Evolutionary conservation across 1,284 basidiomycete species (phyloP), one percentile per base, ranked within the genome.

Genomic region (Gomphus bonarii): DNA sequence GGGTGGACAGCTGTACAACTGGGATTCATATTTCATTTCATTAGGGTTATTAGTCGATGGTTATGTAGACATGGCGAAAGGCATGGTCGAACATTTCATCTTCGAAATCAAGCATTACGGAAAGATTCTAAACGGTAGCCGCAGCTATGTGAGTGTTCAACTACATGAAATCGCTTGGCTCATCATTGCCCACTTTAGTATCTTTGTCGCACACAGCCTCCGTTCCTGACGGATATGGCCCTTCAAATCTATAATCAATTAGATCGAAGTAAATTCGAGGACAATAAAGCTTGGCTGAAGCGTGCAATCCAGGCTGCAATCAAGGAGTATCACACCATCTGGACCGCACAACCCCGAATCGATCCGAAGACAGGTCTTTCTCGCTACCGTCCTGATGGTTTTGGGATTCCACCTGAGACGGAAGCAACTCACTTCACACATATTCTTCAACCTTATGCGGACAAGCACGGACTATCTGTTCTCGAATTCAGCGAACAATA

Each of bases 31-130:
- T 75, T 97, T 97, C 69, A 94, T 95, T 66, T 80, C 89, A 12
- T 82, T 99, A 28, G 95, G 95, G 35, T 81, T 99, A 6, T 82
- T 99, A 20, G 91, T 97, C 25, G 95, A 99, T 69, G 94, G 92
- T 30, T 85, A 94, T 66, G 81, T 97, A 43, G 82, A 87, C 61
- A 89, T 98, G 79, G 95, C 95, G 8, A 92, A 93, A 72, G 91
- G 91, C 64, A 95, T 97, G 80, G 93, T 98, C 50, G 95, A 98
- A 61, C 95, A 99, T 70, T 99, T 97, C 73, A 89, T 97, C 67
- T 99, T 99, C 69, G 92, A 99, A 76, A 97, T 99, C 77, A 92
- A 85, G 72, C 91, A 97, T 73, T 97, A 97, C 69, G 88, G 89
- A 75, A 97, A 95, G 70, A 71, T 75, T 25, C 61, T 72, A 20